Evolutionary conservation across 2,329 filamentous ascomycete genomes (phyloP).

Genomic region (Cladosporium sp.): DNA sequence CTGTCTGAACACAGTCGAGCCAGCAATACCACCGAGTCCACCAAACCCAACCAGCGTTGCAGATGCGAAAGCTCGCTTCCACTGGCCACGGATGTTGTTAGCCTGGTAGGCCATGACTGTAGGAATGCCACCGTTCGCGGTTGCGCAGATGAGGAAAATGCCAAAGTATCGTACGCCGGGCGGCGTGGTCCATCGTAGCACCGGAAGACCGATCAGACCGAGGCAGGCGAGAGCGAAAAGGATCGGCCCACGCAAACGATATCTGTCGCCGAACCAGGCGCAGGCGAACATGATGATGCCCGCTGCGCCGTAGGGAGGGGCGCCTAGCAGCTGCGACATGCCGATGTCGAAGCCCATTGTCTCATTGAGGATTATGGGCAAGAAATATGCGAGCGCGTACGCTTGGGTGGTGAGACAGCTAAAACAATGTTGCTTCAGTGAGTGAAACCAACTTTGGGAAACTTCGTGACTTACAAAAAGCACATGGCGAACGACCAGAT

Average conservation of each 20-base stretch:
- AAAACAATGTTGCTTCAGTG: slow-evolving; percentile 18
- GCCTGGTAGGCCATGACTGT: slow-evolving; percentile 74
- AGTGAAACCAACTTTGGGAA: no score
- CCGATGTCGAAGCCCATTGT: slow-evolving; percentile 61
- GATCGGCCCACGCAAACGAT: slow-evolving; percentile 24
- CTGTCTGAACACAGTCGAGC: slow-evolving; percentile 68
- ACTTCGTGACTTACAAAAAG: slow-evolving; percentile 33
- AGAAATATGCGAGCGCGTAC: slow-evolving; percentile 63
- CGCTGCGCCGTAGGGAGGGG: slow-evolving; percentile 37
- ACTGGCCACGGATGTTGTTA: slow-evolving; percentile 83
- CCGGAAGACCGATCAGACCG: slow-evolving; percentile 29
- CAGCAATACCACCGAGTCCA: slow-evolving; percentile 75
- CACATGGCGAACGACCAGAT: slow-evolving; percentile 57
- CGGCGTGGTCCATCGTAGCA: slow-evolving; percentile 26
- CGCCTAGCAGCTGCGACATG: slow-evolving; percentile 57
- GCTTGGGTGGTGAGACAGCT: slow-evolving; percentile 46
- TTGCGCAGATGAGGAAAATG: slow-evolving; percentile 71
- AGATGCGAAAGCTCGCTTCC: slow-evolving; percentile 78
- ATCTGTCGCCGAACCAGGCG: slow-evolving; percentile 25
- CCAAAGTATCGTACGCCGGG: slow-evolving; percentile 59
- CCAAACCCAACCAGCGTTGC: slow-evolving; percentile 74
- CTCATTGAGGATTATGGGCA: slow-evolving; percentile 68
- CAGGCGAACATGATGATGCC: slow-evolving; percentile 33
- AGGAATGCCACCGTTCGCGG: slow-evolving; percentile 74
- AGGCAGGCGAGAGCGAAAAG: slow-evolving; percentile 27